Conservation (phyloP, 73 alveolate genomes). For the Stentor coeruleus region DNA sequence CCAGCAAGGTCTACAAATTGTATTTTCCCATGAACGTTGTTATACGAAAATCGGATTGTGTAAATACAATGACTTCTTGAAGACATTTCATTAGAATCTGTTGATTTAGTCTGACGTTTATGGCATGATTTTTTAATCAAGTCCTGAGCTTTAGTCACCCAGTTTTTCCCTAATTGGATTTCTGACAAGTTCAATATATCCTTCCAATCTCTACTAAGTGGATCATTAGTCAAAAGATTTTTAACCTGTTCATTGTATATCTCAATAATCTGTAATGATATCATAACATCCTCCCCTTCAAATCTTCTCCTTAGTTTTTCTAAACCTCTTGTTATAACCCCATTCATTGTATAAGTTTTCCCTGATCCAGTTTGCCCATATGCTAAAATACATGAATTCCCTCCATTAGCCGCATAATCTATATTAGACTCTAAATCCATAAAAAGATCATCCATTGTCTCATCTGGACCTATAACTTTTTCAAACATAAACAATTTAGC, state of each 20-base stretch:
- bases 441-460: not conserved
- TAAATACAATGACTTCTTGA: constrained; percentile 26
- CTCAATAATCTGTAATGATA: constrained; percentile 1
- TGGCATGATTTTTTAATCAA: not conserved
- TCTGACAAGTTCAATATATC: not conserved
- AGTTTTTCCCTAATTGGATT: not conserved
- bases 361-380: constrained; percentile 30
- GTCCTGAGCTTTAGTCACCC: not conserved
- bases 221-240: constrained; percentile 12
- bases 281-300: not conserved
- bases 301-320: not conserved
- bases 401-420: not conserved
- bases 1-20: constrained; percentile 33
- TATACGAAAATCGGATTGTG: not conserved
- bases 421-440: not conserved
- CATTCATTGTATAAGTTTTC: constrained; percentile 26
- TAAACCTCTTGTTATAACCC: not conserved
- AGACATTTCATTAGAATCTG: not conserved
- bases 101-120: not conserved
- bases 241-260: constrained; percentile 19
- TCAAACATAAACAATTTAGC: not conserved
- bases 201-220: not conserved
- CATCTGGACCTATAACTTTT: not conserved
- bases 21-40: not conserved
- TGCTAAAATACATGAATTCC: constrained; percentile 19